Evolutionary conservation across 805 yeast genomes (phyloP), one percentile per base, ranked within the genome.

Genomic region (Lipomyces japonicus): DNA sequence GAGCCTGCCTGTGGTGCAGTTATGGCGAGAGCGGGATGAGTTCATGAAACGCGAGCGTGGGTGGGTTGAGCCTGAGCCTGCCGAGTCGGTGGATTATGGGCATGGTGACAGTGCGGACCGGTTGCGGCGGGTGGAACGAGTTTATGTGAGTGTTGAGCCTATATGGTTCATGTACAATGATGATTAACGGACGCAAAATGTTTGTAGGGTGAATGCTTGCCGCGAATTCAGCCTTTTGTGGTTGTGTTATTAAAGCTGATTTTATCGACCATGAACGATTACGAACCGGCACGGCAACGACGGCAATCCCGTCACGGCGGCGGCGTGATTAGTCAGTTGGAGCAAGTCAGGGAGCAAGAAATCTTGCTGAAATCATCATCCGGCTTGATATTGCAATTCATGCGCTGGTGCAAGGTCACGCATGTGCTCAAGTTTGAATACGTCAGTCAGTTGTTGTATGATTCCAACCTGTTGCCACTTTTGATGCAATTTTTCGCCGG

Each of bases 351-450:
- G 54, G 70, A 78, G n/a, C 83, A 82, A 56, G 91, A 85, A 59
- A 68, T 79, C 2, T 70, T 82, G 1, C 61, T 83, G 44, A 84
- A 81, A 57, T 77, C 82, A 3, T 69, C 82, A 1, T 71, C 83
- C 0, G 77, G 78, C 1, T 74, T 80, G 1, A 48, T 87, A 1
- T 59, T 69, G 9, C 59, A 78, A 19, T 63, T 93, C 19, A 63
- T 83, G 30, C 77, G 76, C 60, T 90, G 97, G 96, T 83, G 86
- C 64, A 86, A 85, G 63, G 65, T 75, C 7, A 83, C 80, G 39
- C 96, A 93, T 64, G 70, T 88, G 1, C 65, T 90, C 55, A 90
- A 91, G 65, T 82, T 76, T 64, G 95, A 88, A 64, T 86, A 82
- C 60, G 69, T 91, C 12, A 66, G 84, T 4, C 76, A 86, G 0